These are phyloP conservation scores for Kappamyces sp. DNA, from an alignment of 192 early-diverging fungal species.

Conservation along the genomic window DNA sequence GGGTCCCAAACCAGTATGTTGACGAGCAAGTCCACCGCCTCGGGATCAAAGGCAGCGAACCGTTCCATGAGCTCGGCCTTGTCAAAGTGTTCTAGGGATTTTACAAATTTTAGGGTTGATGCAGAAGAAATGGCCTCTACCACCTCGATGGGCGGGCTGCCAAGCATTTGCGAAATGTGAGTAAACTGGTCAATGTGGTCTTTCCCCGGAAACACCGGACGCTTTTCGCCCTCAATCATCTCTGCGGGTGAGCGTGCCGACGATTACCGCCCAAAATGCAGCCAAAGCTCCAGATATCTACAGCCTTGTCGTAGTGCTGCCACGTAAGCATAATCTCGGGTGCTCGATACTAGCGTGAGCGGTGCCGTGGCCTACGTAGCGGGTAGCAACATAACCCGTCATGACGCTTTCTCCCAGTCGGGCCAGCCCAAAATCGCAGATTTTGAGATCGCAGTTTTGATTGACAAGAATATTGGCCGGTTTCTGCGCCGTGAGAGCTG, in stretches of 20 bases:
- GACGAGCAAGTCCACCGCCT: conserved; percentile 78
- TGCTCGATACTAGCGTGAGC: conserved; percentile 83
- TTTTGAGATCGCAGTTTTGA: conserved; percentile 97
- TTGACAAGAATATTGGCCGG: conserved; percentile 96
- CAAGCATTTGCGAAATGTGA: conserved; percentile 86
- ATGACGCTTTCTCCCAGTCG: conserved; percentile 92
- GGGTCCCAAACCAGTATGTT: conserved; percentile 93
- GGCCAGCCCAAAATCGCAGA: conserved; percentile 96
- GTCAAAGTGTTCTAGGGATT: conserved; percentile 74
- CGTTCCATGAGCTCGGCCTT: conserved; percentile 74
- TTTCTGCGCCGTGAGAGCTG: conserved; percentile 46
- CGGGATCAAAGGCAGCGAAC: conserved; percentile 73
- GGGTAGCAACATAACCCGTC: conserved; percentile 59
- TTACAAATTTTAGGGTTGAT: conserved; percentile 88
- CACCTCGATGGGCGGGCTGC: conserved; percentile 87
- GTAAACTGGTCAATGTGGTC: conserved; percentile 94
- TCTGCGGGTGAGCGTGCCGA: conserved; percentile 40
- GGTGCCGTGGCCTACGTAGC: conserved; percentile 78
- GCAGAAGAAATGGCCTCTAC: conserved; percentile 89
- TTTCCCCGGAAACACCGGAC: conserved; percentile 90
- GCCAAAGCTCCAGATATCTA: conserved; percentile 92
- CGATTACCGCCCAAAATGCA: conserved; percentile 79
- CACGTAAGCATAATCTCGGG: conserved; percentile 98
- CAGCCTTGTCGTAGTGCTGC: conserved; percentile 95
- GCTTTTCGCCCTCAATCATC: conserved; percentile 79